These are phyloP conservation scores for Metschnikowia picachoensis DNA, from an alignment of 805 yeast species.

Conservation along the genomic window DNA sequence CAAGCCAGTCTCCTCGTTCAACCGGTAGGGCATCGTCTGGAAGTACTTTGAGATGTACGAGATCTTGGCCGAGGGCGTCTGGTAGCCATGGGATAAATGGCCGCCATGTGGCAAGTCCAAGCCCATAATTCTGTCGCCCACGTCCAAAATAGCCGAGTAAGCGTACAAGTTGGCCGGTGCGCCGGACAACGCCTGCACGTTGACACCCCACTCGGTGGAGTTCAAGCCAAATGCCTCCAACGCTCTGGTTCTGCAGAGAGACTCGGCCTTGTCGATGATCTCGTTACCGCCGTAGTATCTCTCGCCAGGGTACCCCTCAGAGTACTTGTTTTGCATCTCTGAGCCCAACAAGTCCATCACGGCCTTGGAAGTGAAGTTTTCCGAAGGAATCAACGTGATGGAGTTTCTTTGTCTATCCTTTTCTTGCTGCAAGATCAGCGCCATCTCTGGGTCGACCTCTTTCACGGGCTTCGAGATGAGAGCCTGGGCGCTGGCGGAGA, in stretches of 20 bases:
- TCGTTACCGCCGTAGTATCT: conserved; percentile 98
- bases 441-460: conserved; percentile 84
- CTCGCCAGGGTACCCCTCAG: conserved; percentile 98
- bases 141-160: conserved; percentile 83
- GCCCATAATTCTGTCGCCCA: conserved; percentile 95
- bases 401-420: conserved; percentile 86
- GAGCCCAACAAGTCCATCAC: conserved; percentile 94
- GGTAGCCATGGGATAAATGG: conserved; percentile 96
- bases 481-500: conserved; percentile 61
- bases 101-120: conserved; percentile 98
- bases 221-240: conserved; percentile 74
- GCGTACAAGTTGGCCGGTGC: conserved; percentile 95
- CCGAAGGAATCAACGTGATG: conserved; percentile 89
- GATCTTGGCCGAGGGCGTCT: conserved; percentile 83
- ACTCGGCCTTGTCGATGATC: conserved; percentile 87
- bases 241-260: conserved; percentile 88
- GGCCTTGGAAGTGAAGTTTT: conserved; percentile 91
- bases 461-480: conserved; percentile 58
- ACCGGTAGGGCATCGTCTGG: conserved; percentile 96
- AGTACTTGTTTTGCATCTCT: conserved; percentile 95
- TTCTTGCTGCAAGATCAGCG: conserved; percentile 70
- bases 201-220: conserved; percentile 92
- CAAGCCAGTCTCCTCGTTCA: conserved; percentile 79
- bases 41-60: conserved; percentile 90
- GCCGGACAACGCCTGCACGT: conserved; percentile 92